Percentiles rank a stretch among this genome's conserved stretches.
Conservation (phyloP, 225 moss, liverwort and hornwort genomes). For the Polytrichum formosum region DNA sequence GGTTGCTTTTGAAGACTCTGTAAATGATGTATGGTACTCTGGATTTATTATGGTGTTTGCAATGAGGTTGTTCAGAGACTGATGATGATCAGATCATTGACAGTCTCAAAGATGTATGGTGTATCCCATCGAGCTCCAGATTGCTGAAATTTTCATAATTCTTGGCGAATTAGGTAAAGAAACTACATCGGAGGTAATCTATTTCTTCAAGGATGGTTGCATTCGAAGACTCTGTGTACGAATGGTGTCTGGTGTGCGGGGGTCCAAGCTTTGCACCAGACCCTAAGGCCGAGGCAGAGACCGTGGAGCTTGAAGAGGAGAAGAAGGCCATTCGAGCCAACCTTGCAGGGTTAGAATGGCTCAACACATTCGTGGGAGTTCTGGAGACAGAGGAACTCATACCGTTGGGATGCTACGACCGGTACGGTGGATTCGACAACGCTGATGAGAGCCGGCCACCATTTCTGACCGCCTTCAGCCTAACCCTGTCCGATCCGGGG, state of each 20-base stretch:
- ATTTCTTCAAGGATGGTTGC: too few relatives aligned
- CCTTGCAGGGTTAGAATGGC: slow-evolving; percentile 10
- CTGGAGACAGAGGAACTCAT: slow-evolving; percentile 4
- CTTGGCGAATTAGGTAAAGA: too few relatives aligned
- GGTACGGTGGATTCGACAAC: not conserved
- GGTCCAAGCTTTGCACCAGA: not conserved
- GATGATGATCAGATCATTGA: too few relatives aligned
- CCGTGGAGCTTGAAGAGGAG: not conserved
- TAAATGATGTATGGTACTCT: too few relatives aligned
- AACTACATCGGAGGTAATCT: too few relatives aligned
- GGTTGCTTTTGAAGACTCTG: too few relatives aligned
- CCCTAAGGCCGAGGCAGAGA: not conserved
- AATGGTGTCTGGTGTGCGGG: slow-evolving; percentile 16
- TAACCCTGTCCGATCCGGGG: not conserved
- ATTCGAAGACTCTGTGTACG: not conserved
- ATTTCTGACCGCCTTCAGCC: not conserved
- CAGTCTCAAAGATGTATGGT: too few relatives aligned
- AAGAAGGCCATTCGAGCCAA: not conserved
- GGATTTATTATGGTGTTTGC: too few relatives aligned
- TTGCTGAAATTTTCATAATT: too few relatives aligned
- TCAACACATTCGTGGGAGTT: slow-evolving; percentile 5
- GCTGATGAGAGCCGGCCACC: not conserved
- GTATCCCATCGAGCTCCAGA: too few relatives aligned
- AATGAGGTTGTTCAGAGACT: too few relatives aligned
- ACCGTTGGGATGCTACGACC: not conserved